A percentile compares a stretch with the other conserved stretches of the same genome.
phyloP scores from a whole-genome alignment of 2,329 filamentous ascomycete species.

The Aspergillus persii region DNA sequence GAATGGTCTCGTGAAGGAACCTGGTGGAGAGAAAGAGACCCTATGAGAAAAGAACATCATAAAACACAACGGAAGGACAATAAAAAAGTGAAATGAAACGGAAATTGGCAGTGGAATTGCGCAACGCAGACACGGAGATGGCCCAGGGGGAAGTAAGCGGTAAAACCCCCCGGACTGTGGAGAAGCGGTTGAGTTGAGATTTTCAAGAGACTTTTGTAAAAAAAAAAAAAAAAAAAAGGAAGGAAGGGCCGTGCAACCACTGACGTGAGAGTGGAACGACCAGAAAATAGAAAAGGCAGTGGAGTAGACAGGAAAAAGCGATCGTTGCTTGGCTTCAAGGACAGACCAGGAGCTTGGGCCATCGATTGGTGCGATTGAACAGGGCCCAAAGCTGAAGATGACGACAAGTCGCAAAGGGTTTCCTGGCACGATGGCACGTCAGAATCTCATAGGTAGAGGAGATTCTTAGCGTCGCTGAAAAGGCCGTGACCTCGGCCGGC shows the following conservation, averaged over 20 bases:
- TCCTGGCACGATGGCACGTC: not conserved
- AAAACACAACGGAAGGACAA: not conserved
- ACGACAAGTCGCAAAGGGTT: constrained; percentile 11
- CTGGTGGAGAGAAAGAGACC: constrained; percentile 24
- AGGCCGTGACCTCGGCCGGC: not conserved
- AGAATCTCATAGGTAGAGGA: constrained; percentile 6
- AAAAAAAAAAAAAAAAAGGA: constrained; percentile 9
- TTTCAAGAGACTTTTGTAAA: constrained; percentile 2
- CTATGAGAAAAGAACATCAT: constrained; percentile 1
- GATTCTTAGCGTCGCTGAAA: not conserved
- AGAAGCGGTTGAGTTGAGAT: constrained; percentile 9
- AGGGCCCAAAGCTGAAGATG: constrained; percentile 18
- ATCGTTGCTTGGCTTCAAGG: constrained; percentile 26
- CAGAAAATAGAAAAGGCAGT: not conserved
- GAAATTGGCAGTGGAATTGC: constrained; percentile 11
- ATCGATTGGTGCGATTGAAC: constrained; percentile 21
- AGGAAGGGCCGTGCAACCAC: constrained; percentile 8
- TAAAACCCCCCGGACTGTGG: constrained; percentile 20
- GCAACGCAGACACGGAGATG: constrained; percentile 6
- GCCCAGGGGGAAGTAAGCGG: constrained; percentile 1
- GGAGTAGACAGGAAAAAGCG: constrained; percentile 18
- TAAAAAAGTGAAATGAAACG: not conserved
- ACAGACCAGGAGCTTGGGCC: constrained; percentile 32
- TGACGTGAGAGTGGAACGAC: constrained; percentile 11
- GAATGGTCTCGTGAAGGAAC: constrained; percentile 47